phyloP scores from a whole-genome alignment of 768 basidiomycete genomes.

The Termitomyces sp. region DNA sequence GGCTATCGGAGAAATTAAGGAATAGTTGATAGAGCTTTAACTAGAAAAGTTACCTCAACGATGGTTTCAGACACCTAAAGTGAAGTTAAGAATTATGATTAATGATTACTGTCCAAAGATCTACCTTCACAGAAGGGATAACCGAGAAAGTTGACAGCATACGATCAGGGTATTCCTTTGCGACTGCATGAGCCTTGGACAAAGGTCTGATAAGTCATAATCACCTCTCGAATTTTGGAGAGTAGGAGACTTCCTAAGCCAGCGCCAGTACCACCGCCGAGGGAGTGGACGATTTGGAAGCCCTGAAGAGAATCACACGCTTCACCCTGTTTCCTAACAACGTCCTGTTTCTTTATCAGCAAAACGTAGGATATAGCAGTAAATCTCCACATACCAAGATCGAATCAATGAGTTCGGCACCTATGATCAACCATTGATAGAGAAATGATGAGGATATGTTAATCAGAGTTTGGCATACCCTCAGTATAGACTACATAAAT shows the following conservation, averaged over 20 bases:
- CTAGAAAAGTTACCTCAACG: constrained; percentile 50
- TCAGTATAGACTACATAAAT: constrained; percentile 72
- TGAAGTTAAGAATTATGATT: neutral
- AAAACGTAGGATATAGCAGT: neutral
- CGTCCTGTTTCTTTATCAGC: constrained; percentile 39
- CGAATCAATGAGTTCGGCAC: constrained; percentile 88
- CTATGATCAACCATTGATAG: constrained; percentile 25
- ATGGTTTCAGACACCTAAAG: constrained; percentile 47
- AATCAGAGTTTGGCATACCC: constrained; percentile 35
- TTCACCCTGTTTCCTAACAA: constrained; percentile 78
- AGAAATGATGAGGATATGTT: neutral
- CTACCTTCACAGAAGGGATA: constrained; percentile 46
- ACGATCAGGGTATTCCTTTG: constrained; percentile 48
- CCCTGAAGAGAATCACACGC: constrained; percentile 85
- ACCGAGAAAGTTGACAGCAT: constrained; percentile 54
- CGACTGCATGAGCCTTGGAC: neutral
- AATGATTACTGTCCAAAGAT: neutral
- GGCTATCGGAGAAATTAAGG: constrained; percentile 59
- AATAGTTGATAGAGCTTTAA: constrained; percentile 16
- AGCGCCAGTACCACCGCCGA: constrained; percentile 89
- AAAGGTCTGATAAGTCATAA: neutral
- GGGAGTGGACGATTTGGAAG: constrained; percentile 83
- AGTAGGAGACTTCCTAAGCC: constrained; percentile 79
- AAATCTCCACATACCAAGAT: constrained; percentile 45
- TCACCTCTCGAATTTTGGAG: constrained; percentile 75